Evolutionary conservation across 1,284 basidiomycete genomes (phyloP).

Genomic region (Coniferiporia sulphurascens): DNA sequence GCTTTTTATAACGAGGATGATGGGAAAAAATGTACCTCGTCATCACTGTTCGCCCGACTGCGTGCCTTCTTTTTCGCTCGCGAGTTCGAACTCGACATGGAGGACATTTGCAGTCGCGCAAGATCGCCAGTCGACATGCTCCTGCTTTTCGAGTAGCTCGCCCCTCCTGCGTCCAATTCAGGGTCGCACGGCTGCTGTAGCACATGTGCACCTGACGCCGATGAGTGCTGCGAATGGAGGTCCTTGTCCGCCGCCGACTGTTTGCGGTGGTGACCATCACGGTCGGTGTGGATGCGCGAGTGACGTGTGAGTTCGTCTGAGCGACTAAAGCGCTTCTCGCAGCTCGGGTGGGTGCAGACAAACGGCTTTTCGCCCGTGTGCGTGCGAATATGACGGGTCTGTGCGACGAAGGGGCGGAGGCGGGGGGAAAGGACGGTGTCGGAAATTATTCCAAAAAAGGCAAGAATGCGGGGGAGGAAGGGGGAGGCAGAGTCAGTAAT

Average conservation of each 20-base stretch:
- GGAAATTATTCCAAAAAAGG: conserved; percentile 14
- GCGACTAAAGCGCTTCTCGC: conserved; percentile 96
- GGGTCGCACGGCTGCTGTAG: not conserved
- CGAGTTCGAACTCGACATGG: conserved; percentile 20
- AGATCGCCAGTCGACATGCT: conserved; percentile 27
- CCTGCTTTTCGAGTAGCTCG: conserved; percentile 11
- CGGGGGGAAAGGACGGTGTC: not conserved
- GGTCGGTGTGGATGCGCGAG: conserved; percentile 83
- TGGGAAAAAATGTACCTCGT: conserved; percentile 51
- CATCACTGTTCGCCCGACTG: conserved; percentile 73
- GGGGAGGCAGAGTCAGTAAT: not conserved
- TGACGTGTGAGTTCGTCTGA: conserved; percentile 97
- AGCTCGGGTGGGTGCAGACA: conserved; percentile 87
- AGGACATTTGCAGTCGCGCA: conserved; percentile 26
- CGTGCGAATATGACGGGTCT: conserved; percentile 97
- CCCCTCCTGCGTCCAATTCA: not conserved
- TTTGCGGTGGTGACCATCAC: conserved; percentile 27
- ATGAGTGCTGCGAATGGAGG: not conserved
- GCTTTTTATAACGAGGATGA: conserved; percentile 7
- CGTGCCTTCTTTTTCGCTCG: conserved; percentile 66
- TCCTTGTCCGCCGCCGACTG: not conserved
- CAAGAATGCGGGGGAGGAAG: conserved; percentile 17
- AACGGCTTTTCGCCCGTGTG: conserved; percentile 99
- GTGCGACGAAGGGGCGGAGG: conserved; percentile 8
- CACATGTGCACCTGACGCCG: not conserved